Base-by-base conservation (phyloP, 2,329 filamentous ascomycete genomes). In the Pyrenophora teres region DNA sequence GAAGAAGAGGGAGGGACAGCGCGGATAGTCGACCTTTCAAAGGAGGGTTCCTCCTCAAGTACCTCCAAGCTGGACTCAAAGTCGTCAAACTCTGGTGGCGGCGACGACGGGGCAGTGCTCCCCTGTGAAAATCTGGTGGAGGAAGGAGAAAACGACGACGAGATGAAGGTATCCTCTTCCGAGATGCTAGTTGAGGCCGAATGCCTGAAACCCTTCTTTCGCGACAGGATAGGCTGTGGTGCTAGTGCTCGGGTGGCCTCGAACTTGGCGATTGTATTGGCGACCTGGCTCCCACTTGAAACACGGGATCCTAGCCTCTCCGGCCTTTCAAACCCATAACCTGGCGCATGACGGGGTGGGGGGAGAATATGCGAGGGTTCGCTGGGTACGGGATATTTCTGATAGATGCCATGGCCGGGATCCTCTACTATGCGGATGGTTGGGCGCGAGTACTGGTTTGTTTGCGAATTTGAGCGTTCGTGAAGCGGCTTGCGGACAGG, bases 361-460 rank as follows among this genome's bases (percentile, higher is more conserved):
- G 69, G 64, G 50, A 76, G 63, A 51, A 75, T 65, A 41, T 76
- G 74, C 46, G 73, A 72, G 41, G 73, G 65, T 56, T 73, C 65
- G 51, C 65, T 71, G 39, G 74, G 72, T 52, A 74, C 70, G 46
- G 73, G 73, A 46, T 65, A 69, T 63, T 75, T 76, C 41, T 67
- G 65, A 63, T 76, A 75, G 54, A 69, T 60, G 31, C 71, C 59
- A 32, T 67, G 56, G 15, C 62, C 67, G 41, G 70, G 60, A 46
- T 76, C 71, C 27, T 73, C 64, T 33, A 76, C 72, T 52, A 76
- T 68, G 60, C 74, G 73, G 39, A 76, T 76, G 30, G 72, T 76
- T 18, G 74, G 70, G 38, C 68, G 65, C n/a, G 69, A 59, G 48
- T 63, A 61, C 35, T 69, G 68, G 60, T 74, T 76, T 59, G 67